Evolutionary conservation across 129 eudicot species (phyloP).

Genomic region (Ambrosia trifida): DNA sequence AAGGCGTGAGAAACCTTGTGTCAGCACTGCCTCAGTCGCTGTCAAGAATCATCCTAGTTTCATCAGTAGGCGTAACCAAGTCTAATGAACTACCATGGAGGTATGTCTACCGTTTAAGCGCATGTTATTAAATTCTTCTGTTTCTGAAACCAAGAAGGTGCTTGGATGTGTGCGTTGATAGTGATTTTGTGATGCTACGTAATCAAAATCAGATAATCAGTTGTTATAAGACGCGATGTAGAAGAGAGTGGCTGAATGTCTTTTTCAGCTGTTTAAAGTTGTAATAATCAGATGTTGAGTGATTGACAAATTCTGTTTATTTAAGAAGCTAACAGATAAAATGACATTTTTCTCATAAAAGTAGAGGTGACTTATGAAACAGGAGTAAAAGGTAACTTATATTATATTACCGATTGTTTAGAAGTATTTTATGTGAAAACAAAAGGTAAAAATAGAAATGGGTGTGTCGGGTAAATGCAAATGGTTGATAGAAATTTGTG

Average conservation of each 20-base stretch:
- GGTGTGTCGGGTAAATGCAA: neutral
- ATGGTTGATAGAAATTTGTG: neutral
- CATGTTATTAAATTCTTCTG: neutral
- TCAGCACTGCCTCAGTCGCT: slow-evolving; percentile 69
- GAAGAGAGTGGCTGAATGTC: slow-evolving; percentile 15
- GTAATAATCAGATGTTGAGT: slow-evolving; percentile 2
- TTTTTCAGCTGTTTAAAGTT: neutral
- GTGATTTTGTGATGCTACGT: neutral
- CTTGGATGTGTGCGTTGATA: slow-evolving; percentile 4
- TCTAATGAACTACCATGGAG: slow-evolving; percentile 95
- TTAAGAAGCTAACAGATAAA: neutral
- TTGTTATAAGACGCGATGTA: neutral
- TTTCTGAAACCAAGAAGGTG: slow-evolving; percentile 25
- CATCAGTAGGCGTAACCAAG: slow-evolving; percentile 98
- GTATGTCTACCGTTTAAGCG: slow-evolving; percentile 35
- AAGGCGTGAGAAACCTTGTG: slow-evolving; percentile 88
- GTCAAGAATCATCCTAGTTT: slow-evolving; percentile 82
- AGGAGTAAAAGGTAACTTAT: neutral
- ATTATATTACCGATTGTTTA: neutral
- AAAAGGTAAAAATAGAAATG: neutral
- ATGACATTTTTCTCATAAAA: neutral
- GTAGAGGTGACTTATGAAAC: slow-evolving; percentile 1
- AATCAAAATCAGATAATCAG: slow-evolving; percentile 13
- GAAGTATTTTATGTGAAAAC: neutral
- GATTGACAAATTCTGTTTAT: neutral